Evolutionary conservation across 108 stramenopile genomes (phyloP).

Genomic region (Conticribra weissflogii): DNA sequence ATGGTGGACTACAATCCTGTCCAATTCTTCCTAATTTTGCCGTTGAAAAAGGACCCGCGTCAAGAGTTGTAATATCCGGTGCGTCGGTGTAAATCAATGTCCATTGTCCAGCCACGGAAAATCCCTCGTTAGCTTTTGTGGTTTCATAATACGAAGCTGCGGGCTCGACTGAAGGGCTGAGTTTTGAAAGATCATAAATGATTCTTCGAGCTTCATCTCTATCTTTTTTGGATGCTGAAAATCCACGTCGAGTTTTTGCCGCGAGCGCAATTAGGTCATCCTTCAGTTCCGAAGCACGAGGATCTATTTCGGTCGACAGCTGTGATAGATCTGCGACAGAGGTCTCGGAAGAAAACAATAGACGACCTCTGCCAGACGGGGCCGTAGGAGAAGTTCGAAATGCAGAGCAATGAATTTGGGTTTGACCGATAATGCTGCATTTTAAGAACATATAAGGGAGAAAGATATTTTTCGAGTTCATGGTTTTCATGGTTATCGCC

Average conservation of each 20-base stretch:
- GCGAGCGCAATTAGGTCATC: slow-evolving; percentile 42
- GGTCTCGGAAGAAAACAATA: too few relatives aligned
- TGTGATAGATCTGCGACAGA: too few relatives aligned
- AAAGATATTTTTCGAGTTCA: too few relatives aligned
- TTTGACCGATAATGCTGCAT: too few relatives aligned
- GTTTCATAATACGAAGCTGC: slow-evolving; percentile 61
- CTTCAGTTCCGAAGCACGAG: too few relatives aligned
- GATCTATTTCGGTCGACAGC: too few relatives aligned
- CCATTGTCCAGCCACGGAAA: slow-evolving; percentile 74
- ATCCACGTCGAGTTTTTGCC: slow-evolving; percentile 41
- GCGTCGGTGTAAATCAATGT: slow-evolving; percentile 85
- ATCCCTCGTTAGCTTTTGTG: not conserved
- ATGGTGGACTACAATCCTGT: slow-evolving; percentile 75
- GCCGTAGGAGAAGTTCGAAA: too few relatives aligned
- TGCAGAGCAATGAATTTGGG: too few relatives aligned
- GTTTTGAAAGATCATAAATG: slow-evolving; percentile 49
- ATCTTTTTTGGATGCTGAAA: slow-evolving; percentile 54
- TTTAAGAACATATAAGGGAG: too few relatives aligned
- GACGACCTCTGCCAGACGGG: too few relatives aligned
- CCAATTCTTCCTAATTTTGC: slow-evolving; percentile 79
- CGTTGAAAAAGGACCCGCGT: slow-evolving; percentile 55
- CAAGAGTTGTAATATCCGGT: slow-evolving; percentile 80
- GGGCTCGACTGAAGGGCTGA: slow-evolving; percentile 61
- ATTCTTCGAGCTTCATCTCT: slow-evolving; percentile 39
- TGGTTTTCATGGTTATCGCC: too few relatives aligned